A percentile compares a stretch with the other conserved stretches of the same genome.
phyloP scores from a whole-genome alignment of 371 early-diverging fungal genomes.

The Nematocida sp. region DNA sequence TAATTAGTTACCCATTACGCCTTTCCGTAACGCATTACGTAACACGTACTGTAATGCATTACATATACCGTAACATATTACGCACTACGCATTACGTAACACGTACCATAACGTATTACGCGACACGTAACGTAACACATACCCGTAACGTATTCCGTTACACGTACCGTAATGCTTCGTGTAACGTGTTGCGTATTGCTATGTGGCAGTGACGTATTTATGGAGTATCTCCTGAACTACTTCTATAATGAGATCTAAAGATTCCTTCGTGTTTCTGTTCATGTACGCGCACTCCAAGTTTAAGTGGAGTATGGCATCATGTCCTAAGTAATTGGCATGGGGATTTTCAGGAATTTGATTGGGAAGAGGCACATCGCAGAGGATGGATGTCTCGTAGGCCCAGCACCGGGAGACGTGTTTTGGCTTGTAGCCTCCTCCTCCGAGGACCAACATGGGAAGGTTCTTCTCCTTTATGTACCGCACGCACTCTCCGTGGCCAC shows the following conservation, averaged over 20 bases:
- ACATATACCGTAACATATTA: too few relatives aligned
- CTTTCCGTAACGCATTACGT: too few relatives aligned
- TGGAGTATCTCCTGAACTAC: slow-evolving; percentile 30
- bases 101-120: too few relatives aligned
- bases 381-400: slow-evolving; percentile 68
- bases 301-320: slow-evolving; percentile 42
- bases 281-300: slow-evolving; percentile 37
- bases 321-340: slow-evolving; percentile 64
- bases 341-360: slow-evolving; percentile 64
- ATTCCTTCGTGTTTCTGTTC: slow-evolving; percentile 41
- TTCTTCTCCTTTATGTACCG: slow-evolving; percentile 82
- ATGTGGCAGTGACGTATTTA: too few relatives aligned
- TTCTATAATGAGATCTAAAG: slow-evolving; percentile 25
- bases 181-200: too few relatives aligned
- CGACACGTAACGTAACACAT: too few relatives aligned
- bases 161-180: too few relatives aligned
- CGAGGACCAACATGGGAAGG: slow-evolving; percentile 83
- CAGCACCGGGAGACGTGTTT: slow-evolving; percentile 91
- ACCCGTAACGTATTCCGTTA: too few relatives aligned
- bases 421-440: slow-evolving; percentile 98
- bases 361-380: slow-evolving; percentile 62
- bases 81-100: too few relatives aligned
- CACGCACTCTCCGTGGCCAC: slow-evolving; percentile 80
- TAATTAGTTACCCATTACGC: too few relatives aligned
- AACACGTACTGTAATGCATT: too few relatives aligned